Base-by-base conservation (phyloP, 495 filamentous ascomycete genomes). In the Neurospora cerealis region DNA sequence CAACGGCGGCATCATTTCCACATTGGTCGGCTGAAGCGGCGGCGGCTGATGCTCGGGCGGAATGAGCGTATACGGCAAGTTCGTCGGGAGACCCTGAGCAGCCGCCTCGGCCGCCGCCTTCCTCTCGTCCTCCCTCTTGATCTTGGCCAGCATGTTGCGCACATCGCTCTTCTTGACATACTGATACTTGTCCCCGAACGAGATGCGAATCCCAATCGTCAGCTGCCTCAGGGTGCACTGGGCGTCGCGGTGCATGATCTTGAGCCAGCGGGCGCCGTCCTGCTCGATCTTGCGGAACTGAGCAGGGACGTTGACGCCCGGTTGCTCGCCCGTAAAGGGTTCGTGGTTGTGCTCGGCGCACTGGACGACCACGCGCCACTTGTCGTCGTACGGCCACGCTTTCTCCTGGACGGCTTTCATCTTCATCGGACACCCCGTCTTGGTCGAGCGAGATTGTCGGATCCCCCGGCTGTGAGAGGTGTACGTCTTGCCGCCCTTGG, bases 161-260 rank as follows among this genome's bases (percentile, higher is more conserved):
- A 81, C 79, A 41, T 81, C 80, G 48, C 62, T 74, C 77, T 80
- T 78, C 71, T 81, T 80, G 70, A 81, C 80, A 60, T 81, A 81
- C 77, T 81, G 80, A 71, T 81, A 81, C 79, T 81, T 81, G 62
- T 81, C 80, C 34, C 79, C 80, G 71, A 81, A 81, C 42, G 78
- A 79, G 73, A 81, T 79, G 40, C 80, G 72, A 19, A 81, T 72
- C 7, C 80, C 80, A 34, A 81, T 80, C 40, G 80, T 81, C 70
- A 81, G 75, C 79, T 81, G 80, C 17, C 80, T 71, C 69, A 81
- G 72, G 39, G 73, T 77, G 69, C 74, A 76, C 74, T 81, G 79
- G 32, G 79, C 80, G 37, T 81, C 79, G 44, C 78, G 80, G 73
- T 80, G 79, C 80, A 81, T 81, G 74, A 81, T 79, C 75, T 80